phyloP scores from a whole-genome alignment of 2,329 filamentous ascomycete genomes.

The Westerdykella sp. region DNA sequence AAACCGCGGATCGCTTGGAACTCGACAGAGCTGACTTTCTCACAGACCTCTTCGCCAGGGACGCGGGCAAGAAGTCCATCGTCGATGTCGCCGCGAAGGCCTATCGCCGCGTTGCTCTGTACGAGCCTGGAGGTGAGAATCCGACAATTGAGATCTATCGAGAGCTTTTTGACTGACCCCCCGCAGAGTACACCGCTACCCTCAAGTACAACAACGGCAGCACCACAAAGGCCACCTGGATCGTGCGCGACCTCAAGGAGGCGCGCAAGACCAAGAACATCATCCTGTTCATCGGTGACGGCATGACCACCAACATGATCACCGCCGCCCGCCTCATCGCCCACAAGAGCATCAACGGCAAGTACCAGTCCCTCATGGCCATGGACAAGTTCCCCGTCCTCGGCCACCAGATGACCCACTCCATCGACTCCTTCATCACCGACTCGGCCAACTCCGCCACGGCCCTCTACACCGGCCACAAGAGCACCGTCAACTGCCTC shows the following conservation, averaged over 20 bases:
- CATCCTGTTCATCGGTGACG: constrained; percentile 73
- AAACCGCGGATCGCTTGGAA: not conserved
- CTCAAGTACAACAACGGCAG: constrained; percentile 68
- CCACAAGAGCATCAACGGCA: constrained; percentile 78
- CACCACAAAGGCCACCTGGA: constrained; percentile 69
- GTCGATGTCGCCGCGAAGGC: constrained; percentile 77
- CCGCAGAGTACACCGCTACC: constrained; percentile 61
- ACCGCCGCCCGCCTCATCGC: constrained; percentile 73
- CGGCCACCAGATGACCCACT: constrained; percentile 84
- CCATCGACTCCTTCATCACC: constrained; percentile 77
- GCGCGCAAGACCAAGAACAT: constrained; percentile 77
- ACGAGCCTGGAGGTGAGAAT: constrained; percentile 58
- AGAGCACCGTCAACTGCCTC: constrained; percentile 75
- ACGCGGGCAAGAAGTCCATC: constrained; percentile 60
- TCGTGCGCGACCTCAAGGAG: constrained; percentile 63
- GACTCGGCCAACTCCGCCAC: constrained; percentile 81
- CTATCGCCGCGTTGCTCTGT: constrained; percentile 68
- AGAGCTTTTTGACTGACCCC: not conserved
- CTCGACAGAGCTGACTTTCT: constrained; percentile 1
- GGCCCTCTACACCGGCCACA: constrained; percentile 76
- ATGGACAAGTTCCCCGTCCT: constrained; percentile 81
- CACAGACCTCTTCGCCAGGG: constrained; percentile 66
- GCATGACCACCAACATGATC: constrained; percentile 68
- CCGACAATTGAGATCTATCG: not conserved
- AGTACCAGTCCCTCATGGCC: constrained; percentile 68